Conservation (phyloP, 441 rosid species). For the Brassica balearica region DNA sequence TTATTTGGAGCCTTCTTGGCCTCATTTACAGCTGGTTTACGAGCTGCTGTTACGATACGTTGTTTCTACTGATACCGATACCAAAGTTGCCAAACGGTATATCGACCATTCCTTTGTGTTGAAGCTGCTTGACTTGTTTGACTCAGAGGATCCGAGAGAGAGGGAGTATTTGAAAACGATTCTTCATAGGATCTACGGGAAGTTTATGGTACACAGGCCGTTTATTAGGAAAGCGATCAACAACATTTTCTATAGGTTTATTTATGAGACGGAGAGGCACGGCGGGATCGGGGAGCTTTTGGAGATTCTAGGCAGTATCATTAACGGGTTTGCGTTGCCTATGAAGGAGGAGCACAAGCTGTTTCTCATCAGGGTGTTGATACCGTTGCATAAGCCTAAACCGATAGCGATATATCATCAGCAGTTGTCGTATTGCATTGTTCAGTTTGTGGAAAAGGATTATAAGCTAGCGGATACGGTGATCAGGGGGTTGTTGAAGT, state of each 20-base stretch:
- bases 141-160: conserved; percentile 88
- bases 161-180: conserved; percentile 90
- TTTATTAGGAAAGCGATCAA: conserved; percentile 92
- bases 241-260: conserved; percentile 83
- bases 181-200: conserved; percentile 86
- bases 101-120: conserved; percentile 90
- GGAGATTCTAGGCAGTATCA: conserved; percentile 94
- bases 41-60: conserved; percentile 74
- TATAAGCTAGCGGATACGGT: conserved; percentile 91
- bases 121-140: conserved; percentile 88
- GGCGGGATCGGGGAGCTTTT: conserved; percentile 87
- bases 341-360: conserved; percentile 97
- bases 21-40: conserved; percentile 88
- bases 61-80: conserved; percentile 74
- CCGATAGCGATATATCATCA: conserved; percentile 76
- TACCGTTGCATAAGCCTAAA: conserved; percentile 95
- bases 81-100: conserved; percentile 82
- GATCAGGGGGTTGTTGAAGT: conserved; percentile 88
- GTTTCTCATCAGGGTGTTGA: conserved; percentile 82
- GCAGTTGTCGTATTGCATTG: conserved; percentile 89
- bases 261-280: conserved; percentile 90
- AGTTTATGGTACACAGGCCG: conserved; percentile 87
- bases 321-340: conserved; percentile 95
- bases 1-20: conserved; percentile 87
- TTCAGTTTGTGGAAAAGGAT: conserved; percentile 90